These are phyloP conservation scores for Russula ochroleuca DNA, from an alignment of 768 basidiomycete genomes.

Conservation along the genomic window DNA sequence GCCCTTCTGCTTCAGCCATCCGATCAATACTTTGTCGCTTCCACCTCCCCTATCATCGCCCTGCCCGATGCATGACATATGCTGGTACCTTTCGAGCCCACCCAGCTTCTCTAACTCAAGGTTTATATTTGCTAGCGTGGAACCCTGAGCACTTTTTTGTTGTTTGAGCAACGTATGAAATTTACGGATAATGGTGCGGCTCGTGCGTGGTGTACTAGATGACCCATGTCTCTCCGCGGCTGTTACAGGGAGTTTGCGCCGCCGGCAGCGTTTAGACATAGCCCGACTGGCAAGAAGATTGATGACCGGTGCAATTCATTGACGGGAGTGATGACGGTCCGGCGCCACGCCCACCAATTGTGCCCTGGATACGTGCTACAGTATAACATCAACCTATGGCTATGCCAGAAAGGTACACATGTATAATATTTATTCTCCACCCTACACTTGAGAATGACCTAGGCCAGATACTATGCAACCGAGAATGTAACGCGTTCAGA, in stretches of 20 bases:
- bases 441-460: neutral
- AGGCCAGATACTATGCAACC: neutral
- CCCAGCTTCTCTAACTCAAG: conserved; percentile 64
- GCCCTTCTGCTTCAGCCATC: conserved; percentile 63
- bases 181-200: conserved; percentile 67
- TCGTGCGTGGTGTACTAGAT: conserved; percentile 55
- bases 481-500: neutral
- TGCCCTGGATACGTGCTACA: too few species aligned
- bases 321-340: neutral
- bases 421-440: neutral
- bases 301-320: neutral
- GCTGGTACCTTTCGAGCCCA: conserved; percentile 76
- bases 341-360: neutral
- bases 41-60: conserved; percentile 80
- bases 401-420: neutral
- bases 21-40: conserved; percentile 73
- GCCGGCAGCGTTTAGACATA: conserved; percentile 45
- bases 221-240: conserved; percentile 30
- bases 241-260: conserved; percentile 47
- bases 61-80: conserved; percentile 79
- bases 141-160: conserved; percentile 49
- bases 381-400: neutral
- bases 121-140: conserved; percentile 50
- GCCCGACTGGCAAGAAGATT: neutral
- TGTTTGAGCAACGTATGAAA: conserved; percentile 80